phyloP scores from a whole-genome alignment of 2,329 filamentous ascomycete genomes.

The Claviceps spartinae region DNA sequence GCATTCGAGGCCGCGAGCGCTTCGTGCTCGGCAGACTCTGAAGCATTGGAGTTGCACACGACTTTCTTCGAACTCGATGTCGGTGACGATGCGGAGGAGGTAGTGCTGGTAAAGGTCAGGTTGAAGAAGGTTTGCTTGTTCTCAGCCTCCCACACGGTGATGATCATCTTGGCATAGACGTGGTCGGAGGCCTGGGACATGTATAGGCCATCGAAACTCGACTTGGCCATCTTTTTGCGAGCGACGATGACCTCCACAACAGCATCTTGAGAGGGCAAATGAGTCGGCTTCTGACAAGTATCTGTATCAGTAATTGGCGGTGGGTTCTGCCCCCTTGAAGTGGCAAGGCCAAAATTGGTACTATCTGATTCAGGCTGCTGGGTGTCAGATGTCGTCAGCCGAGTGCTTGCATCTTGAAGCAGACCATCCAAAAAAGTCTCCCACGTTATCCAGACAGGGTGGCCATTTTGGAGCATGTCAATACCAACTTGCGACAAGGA shows the following conservation, averaged over 20 bases:
- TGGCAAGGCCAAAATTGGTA: constrained; percentile 21
- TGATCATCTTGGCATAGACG: constrained; percentile 59
- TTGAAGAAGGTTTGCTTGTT: constrained; percentile 58
- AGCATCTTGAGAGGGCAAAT: constrained; percentile 39
- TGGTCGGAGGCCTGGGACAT: constrained; percentile 25
- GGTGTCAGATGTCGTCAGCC: constrained; percentile 12
- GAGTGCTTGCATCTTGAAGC: constrained; percentile 27
- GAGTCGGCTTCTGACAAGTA: constrained; percentile 14
- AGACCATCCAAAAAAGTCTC: constrained; percentile 44
- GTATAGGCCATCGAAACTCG: constrained; percentile 21
- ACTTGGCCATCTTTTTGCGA: constrained; percentile 29
- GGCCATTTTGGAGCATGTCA: constrained; percentile 57
- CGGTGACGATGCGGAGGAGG: constrained; percentile 21
- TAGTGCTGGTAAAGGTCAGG: constrained; percentile 56
- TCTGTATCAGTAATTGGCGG: constrained; percentile 16
- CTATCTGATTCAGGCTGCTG: constrained; percentile 9
- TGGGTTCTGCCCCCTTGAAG: constrained; percentile 19
- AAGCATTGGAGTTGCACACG: constrained; percentile 23
- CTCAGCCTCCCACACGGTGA: constrained; percentile 59
- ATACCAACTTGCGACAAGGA: constrained; percentile 57
- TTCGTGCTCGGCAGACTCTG: constrained; percentile 34
- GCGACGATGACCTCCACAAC: constrained; percentile 56
- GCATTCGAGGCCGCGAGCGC: constrained; percentile 30
- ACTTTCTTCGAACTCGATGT: constrained; percentile 22
- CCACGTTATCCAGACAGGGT: constrained; percentile 45